Evolutionary conservation across 495 filamentous ascomycete species (phyloP), one percentile per base, ranked within the genome.

Genomic region (Xylaria longipes): DNA sequence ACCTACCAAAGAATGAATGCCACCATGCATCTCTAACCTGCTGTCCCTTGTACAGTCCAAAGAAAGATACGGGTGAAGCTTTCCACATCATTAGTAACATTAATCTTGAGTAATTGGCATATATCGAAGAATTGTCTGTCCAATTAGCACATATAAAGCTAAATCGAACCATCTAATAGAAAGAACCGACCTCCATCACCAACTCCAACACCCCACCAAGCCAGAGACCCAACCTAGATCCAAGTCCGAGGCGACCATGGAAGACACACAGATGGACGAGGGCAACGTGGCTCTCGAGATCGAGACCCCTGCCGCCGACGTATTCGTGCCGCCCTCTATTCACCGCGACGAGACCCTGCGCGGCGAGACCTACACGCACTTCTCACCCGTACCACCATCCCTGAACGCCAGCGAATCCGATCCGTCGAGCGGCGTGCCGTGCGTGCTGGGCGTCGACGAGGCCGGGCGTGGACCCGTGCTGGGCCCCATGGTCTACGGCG

Each of bases 401-500:
- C 80, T 88, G 58, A 39, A 39, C 60, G 15, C 74, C 41, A 78
- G 77, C 64, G 71, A 72, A 22, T n/a, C 45, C 58, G 39, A 71
- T 62, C 52, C 69, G 15, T 58, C 69, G 11, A 54, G 45, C 33
- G 68, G 68, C 45, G 25, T 56, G 17, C 77, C 83, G 33, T 85
- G 79, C 80, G 79, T 77, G 39, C 86, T 99, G 22, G 96, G 96
- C 45, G 91, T 99, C 62, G 96, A 99, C 80, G 96, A 99, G 86
- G 96, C 96, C 69, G 96, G 96, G 60, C 90, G 96, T 71, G 96
- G 96, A 9, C 97, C 96, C 25, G 97, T 98, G 8, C 87, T 99
- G 5, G 96, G 96, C 2, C 95, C 96, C 14, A 99, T 99, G 96
- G 95, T 98, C 72, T 98, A 98, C 85, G 92, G 91, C 70, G 87